A percentile compares a stretch with the other conserved stretches of the same genome.
These are phyloP conservation scores for Cucumis cinereus DNA, from an alignment of 306 rosid genomes.

Conservation along the genomic window DNA sequence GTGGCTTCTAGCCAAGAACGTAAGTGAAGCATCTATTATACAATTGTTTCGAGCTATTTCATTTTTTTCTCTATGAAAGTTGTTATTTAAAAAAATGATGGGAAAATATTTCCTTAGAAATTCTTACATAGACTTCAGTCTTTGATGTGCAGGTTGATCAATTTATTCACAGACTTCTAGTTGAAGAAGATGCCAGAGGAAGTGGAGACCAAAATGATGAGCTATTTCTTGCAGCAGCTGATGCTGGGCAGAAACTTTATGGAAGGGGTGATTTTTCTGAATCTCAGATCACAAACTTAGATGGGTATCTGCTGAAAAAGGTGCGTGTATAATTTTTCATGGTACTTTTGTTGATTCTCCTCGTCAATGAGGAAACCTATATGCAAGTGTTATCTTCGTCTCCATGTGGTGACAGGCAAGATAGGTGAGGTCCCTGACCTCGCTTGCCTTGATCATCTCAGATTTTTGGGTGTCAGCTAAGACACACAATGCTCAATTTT, in stretches of 20 bases:
- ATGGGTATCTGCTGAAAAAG: slow-evolving; percentile 58
- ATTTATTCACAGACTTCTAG: slow-evolving; percentile 72
- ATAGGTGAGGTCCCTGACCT: neutral
- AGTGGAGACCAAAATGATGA: slow-evolving; percentile 40
- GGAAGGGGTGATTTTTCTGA: slow-evolving; percentile 63
- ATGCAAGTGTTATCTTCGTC: neutral
- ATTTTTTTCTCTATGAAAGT: too few species aligned
- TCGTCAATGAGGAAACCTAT: neutral
- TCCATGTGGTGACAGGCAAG: neutral
- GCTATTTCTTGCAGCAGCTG: slow-evolving; percentile 52
- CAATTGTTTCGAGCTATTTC: neutral
- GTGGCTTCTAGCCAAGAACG: slow-evolving; percentile 85
- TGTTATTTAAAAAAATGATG: neutral
- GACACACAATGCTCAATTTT: neutral
- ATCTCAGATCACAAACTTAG: slow-evolving; percentile 51
- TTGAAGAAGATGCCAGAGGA: slow-evolving; percentile 68
- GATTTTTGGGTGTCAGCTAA: neutral
- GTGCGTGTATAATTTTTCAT: slow-evolving; percentile 24
- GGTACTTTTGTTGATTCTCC: neutral
- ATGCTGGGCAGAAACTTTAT: slow-evolving; percentile 71
- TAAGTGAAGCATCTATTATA: slow-evolving; percentile 23
- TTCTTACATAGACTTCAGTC: neutral
- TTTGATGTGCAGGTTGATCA: slow-evolving; percentile 56
- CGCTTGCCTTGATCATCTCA: neutral
- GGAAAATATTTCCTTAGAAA: neutral